Base-by-base conservation (phyloP, 805 yeast genomes). In the Spathaspora hagerdaliae region DNA sequence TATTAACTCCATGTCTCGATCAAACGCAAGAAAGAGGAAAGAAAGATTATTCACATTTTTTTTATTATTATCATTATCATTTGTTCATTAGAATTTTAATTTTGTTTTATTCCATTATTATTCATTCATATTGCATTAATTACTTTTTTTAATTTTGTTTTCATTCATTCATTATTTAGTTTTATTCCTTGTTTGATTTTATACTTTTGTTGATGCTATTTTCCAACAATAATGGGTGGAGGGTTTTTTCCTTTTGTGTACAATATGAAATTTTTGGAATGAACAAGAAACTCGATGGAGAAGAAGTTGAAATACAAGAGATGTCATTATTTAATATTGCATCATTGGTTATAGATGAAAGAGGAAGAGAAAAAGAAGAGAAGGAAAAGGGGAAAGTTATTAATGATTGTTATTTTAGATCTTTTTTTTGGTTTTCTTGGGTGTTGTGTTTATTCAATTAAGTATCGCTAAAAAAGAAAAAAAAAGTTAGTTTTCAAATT, bases 391-490 rank as follows among this genome's bases (percentile, higher is more conserved):
- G 32, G 37, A 33, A 13, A 33, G 9, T 35, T 36, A 40, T 40
- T 32, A 32, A 40, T 32, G 31, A 32, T 36, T 40, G 31, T 40
- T 15, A 29, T 40, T 32, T 31, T 33, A 11, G n/a, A 32, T 32
- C 35, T 54, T 51, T 55, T 49, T 51, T 54, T 47, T 51, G 47
- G 45, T 45, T 39, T 40, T 44, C 42, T 54, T 44, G 54, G 59
- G 51, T 52, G 48, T 50, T 54, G 48, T 49, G 54, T 55, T 53
- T 19, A 19, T 19, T 19, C 24, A 45, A 48, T 52, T 49, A 15
- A 35, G 12, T 36, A 8, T 15, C 27, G 38, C 27, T 35, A 19
- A 19, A 19, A 19, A 19, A 19, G 24, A 19, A 19, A 29, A 29
- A 29, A 29, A 29, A 29, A 29, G 32, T 29, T 29, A 3, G 32